Conservation (phyloP, 164 flowering plant species). For the Echeveria elegans region DNA sequence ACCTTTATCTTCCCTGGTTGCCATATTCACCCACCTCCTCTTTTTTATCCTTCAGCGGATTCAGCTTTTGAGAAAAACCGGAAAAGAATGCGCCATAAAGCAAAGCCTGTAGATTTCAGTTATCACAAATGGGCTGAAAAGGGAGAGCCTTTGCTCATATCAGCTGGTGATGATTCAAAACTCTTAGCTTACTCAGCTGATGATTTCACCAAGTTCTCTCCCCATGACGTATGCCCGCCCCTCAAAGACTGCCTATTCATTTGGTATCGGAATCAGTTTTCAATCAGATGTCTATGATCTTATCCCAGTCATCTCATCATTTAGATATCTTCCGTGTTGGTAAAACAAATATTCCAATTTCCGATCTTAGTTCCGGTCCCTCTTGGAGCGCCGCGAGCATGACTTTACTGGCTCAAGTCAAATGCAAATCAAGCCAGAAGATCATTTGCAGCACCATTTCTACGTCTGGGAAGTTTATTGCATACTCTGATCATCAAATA, state of each 20-base stretch:
- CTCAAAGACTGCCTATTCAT: constrained; percentile 77
- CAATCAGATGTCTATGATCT: constrained; percentile 44
- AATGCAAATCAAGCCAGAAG: constrained; percentile 55
- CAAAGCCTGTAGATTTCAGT: constrained; percentile 58
- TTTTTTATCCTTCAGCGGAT: constrained; percentile 27
- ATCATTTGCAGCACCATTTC: constrained; percentile 81
- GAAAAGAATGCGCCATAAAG: constrained; percentile 32
- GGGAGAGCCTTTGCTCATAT: constrained; percentile 95
- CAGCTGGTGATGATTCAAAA: constrained; percentile 96
- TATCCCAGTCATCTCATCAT: constrained; percentile 49
- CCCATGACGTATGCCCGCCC: constrained; percentile 99
- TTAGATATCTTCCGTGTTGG: constrained; percentile 48
- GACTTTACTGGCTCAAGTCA: constrained; percentile 50
- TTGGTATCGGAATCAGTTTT: constrained; percentile 45
- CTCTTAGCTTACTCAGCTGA: constrained; percentile 79
- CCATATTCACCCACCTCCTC: background rate
- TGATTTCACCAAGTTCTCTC: constrained; percentile 78
- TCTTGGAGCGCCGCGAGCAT: constrained; percentile 34
- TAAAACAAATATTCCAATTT: constrained; percentile 19
- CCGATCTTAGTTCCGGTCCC: constrained; percentile 21
- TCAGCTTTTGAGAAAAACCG: constrained; percentile 33
- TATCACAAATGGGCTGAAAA: constrained; percentile 90
- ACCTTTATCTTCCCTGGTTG: background rate
- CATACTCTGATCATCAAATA: constrained; percentile 69
- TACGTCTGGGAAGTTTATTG: constrained; percentile 52